phyloP scores from a whole-genome alignment of 352 stramenopile genomes.

The Pythium utonaiense region DNA sequence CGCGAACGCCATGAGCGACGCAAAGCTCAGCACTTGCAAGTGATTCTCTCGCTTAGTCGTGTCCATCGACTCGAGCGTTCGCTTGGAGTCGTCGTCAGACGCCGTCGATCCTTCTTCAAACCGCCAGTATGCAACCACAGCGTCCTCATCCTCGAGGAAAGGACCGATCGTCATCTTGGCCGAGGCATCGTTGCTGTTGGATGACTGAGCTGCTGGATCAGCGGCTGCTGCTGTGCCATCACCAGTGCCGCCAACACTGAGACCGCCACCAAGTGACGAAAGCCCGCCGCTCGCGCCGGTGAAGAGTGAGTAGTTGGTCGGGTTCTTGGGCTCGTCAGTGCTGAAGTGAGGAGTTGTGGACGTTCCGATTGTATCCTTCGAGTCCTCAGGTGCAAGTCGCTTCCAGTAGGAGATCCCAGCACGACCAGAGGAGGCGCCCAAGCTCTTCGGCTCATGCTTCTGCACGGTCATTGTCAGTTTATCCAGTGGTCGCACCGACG shows the following conservation, averaged over 20 bases:
- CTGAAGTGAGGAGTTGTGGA: slow-evolving; percentile 43
- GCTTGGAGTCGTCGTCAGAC: slow-evolving; percentile 8
- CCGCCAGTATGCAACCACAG: slow-evolving; percentile 81
- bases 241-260: background rate
- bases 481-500: slow-evolving; percentile 44
- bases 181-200: background rate
- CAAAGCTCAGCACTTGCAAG: slow-evolving; percentile 46
- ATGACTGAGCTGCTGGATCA: background rate
- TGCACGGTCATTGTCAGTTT: slow-evolving; percentile 29
- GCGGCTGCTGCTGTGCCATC: background rate
- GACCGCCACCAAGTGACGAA: background rate
- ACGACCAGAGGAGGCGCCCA: slow-evolving; percentile 6
- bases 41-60: slow-evolving; percentile 84
- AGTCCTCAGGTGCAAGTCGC: slow-evolving; percentile 58
- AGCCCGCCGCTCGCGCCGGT: background rate
- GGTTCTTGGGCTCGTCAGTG: slow-evolving; percentile 48
- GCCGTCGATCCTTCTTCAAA: slow-evolving; percentile 71
- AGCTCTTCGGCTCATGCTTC: slow-evolving; percentile 1
- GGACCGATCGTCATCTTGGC: slow-evolving; percentile 72
- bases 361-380: slow-evolving; percentile 55
- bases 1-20: slow-evolving; percentile 33
- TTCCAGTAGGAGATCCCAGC: slow-evolving; percentile 61
- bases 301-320: slow-evolving; percentile 53
- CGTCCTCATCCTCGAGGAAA: slow-evolving; percentile 83
- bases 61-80: slow-evolving; percentile 55